Evolutionary conservation across 352 stramenopile species (phyloP), one percentile per base, ranked within the genome.

Genomic region (Paralagenidium karlingii): DNA sequence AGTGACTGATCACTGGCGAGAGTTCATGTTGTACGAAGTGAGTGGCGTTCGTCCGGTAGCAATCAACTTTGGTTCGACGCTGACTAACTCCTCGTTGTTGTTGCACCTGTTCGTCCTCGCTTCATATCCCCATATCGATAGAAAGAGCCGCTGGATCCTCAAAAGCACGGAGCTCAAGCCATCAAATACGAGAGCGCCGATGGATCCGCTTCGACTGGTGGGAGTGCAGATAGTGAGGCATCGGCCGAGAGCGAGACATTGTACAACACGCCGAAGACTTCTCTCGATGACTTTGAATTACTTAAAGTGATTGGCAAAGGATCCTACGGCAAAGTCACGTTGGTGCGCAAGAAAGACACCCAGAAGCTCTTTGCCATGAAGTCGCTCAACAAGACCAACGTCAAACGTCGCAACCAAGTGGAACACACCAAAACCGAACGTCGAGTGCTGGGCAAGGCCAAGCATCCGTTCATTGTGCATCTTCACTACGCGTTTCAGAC

Each of bases 271-370:
- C 74, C 74, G 34, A 94, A 94, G 69, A 87, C 83, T n/a, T 70
- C 59, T 10, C 51, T 94, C 32, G 82, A 91, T 40, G 84, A 96
- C 58, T 96, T 96, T 67, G 83, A 94, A 60, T 58, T 94, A 57
- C 65, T 96, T 38, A 94, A 92, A 45, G 82, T 92, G 38, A 91
- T 96, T 40, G 84, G 84, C 43, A 94, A 95, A 51, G 84, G 84
- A 16, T 90, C 77, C 20, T 96, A 94, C 39, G 84, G 84, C 51
- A 95, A 94, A 53, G 84, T 96, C 28, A 92, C 75, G 53, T 69
- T 90, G 40, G 77, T 90, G 53, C 70, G 77, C 34, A 84, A 84
- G 57, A 90, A 90, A 40, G 71, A 85, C 8, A 54, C 53, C 29
- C 75, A 84, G 34, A 55, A 58, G 16, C 50, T 90, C 10, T 90